Conservation (phyloP, 768 basidiomycete species). For the Erythrobasidium yunnanense region DNA sequence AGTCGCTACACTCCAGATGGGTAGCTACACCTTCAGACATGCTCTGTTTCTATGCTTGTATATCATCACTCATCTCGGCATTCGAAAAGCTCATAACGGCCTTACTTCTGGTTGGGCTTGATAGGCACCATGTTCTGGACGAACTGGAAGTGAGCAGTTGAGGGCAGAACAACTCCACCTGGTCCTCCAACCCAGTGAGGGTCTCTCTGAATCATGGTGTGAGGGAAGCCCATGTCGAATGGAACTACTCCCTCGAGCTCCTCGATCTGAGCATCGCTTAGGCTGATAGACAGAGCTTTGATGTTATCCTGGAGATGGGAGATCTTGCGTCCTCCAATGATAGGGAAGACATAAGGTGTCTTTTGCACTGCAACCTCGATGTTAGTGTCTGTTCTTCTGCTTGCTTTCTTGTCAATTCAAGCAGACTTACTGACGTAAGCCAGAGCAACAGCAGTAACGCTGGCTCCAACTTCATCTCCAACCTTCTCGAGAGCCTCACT, state of each 20-base stretch:
- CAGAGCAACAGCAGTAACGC: constrained; percentile 24
- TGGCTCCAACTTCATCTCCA: constrained; percentile 9
- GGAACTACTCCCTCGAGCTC: constrained; percentile 6
- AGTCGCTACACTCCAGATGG: too few relatives aligned
- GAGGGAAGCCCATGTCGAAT: not conserved
- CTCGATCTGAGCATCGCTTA: constrained; percentile 1
- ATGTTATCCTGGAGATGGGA: constrained; percentile 32
- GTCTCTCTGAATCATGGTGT: not conserved
- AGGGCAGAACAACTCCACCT: not conserved
- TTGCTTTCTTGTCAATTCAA: not conserved
- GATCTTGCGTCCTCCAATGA: constrained; percentile 33
- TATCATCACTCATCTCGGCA: too few relatives aligned
- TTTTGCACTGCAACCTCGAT: not conserved
- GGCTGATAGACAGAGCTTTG: not conserved
- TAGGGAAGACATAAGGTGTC: constrained; percentile 20
- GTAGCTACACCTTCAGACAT: too few relatives aligned
- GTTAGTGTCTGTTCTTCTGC: not conserved
- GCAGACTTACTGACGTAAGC: constrained; percentile 14
- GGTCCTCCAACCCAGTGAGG: not conserved
- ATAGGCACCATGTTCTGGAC: not conserved
- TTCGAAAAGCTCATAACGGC: too few relatives aligned
- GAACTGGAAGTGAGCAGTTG: not conserved
- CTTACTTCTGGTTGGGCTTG: not conserved
- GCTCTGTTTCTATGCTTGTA: too few relatives aligned
- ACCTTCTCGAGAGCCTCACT: constrained; percentile 19